These are phyloP conservation scores for Cenchrus purpureus DNA, from an alignment of 176 grass and related monocot genomes.

Conservation along the genomic window DNA sequence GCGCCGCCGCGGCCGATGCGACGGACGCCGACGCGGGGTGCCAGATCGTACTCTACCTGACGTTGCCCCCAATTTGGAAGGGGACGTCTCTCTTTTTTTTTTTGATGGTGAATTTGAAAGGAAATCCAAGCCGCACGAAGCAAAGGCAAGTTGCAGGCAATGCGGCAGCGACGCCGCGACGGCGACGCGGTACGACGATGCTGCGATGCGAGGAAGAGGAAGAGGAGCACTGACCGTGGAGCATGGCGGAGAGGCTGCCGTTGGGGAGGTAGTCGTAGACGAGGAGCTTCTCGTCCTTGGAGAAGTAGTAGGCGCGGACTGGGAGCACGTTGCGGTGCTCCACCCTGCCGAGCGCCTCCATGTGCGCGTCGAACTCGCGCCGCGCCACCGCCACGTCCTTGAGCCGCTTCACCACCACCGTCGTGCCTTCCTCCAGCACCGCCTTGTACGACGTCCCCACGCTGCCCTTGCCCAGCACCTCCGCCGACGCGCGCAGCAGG, in stretches of 20 bases:
- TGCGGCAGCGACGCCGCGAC: background rate
- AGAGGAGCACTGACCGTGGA: slow-evolving; percentile 64
- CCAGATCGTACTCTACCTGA: background rate
- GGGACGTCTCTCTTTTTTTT: background rate
- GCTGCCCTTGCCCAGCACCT: slow-evolving; percentile 93
- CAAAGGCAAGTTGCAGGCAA: background rate
- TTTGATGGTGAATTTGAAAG: background rate
- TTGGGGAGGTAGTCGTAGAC: slow-evolving; percentile 88
- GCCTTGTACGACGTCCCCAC: slow-evolving; percentile 95
- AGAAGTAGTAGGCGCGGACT: slow-evolving; percentile 84
- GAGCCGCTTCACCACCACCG: slow-evolving; percentile 96
- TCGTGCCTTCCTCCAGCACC: slow-evolving; percentile 92
- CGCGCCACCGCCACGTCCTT: slow-evolving; percentile 81
- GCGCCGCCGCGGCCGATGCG: slow-evolving; percentile 37
- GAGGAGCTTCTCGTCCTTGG: slow-evolving; percentile 98
- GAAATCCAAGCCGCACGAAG: background rate
- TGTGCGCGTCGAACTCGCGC: slow-evolving; percentile 78
- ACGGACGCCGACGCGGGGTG: slow-evolving; percentile 10
- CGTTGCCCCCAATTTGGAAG: background rate
- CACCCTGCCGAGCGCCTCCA: slow-evolving; percentile 64
- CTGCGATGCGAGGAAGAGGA: background rate
- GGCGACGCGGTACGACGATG: background rate
- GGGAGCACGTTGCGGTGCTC: slow-evolving; percentile 84
- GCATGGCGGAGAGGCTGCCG: slow-evolving; percentile 95
- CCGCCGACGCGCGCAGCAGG: slow-evolving; percentile 94